Evolutionary conservation across 2,329 filamentous ascomycete genomes (phyloP).

Genomic region (Paramyrothecium roridum): DNA sequence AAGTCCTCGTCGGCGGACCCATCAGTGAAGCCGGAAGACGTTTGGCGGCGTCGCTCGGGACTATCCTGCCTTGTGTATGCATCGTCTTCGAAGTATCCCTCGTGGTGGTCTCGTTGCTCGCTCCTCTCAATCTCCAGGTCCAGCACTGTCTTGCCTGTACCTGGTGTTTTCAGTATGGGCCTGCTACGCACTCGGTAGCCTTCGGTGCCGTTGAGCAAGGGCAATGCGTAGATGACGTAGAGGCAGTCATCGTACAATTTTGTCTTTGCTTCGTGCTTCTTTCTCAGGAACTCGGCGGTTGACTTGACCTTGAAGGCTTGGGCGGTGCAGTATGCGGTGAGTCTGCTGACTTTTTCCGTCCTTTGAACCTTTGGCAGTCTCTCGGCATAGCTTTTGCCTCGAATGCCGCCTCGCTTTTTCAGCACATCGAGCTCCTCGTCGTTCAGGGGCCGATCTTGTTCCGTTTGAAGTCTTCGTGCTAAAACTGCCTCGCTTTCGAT

Average conservation of each 20-base stretch:
- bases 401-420: slow-evolving; percentile 57
- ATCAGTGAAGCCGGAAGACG: slow-evolving; percentile 29
- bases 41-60: slow-evolving; percentile 23
- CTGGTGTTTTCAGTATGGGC: slow-evolving; percentile 87
- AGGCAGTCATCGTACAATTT: slow-evolving; percentile 98
- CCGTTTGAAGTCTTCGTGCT: slow-evolving; percentile 41
- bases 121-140: slow-evolving; percentile 96
- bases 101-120: slow-evolving; percentile 83
- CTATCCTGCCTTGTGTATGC: slow-evolving; percentile 40
- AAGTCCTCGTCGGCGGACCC: slow-evolving; percentile 22
- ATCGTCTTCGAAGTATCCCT: slow-evolving; percentile 83
- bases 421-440: slow-evolving; percentile 67
- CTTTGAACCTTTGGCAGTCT: slow-evolving; percentile 83
- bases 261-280: slow-evolving; percentile 83
- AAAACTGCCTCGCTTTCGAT: slow-evolving; percentile 40
- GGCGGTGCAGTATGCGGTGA: slow-evolving; percentile 95
- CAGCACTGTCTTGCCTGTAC: slow-evolving; percentile 81
- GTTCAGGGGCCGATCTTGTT: slow-evolving; percentile 61
- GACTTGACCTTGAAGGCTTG: slow-evolving; percentile 87
- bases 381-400: slow-evolving; percentile 90
- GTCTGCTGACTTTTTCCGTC: slow-evolving; percentile 80
- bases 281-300: slow-evolving; percentile 84
- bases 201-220: slow-evolving; percentile 78
- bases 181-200: slow-evolving; percentile 87
- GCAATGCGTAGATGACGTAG: slow-evolving; percentile 92